Conservation (phyloP, 495 filamentous ascomycete species). For the Penicillium silybi region DNA sequence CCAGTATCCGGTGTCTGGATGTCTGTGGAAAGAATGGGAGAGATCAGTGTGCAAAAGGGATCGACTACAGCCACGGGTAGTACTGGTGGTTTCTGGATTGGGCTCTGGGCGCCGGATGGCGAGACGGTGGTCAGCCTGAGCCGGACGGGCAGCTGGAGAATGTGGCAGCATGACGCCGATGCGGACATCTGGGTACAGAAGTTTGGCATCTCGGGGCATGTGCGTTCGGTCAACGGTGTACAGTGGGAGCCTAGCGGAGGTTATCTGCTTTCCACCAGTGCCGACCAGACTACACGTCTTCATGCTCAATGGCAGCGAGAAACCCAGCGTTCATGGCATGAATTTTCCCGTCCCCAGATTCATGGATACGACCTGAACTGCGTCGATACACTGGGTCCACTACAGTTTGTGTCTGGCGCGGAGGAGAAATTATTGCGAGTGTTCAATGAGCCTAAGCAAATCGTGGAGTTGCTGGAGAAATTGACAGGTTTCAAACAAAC, state of each 20-base stretch:
- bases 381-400: conserved; percentile 64
- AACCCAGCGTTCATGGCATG: conserved; percentile 70
- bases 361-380: conserved; percentile 99
- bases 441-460: conserved; percentile 83
- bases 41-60: conserved; percentile 89
- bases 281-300: conserved; percentile 92
- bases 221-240: conserved; percentile 69
- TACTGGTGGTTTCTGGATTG: conserved; percentile 93
- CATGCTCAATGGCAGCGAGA: conserved; percentile 75
- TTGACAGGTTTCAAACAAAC: conserved; percentile 58
- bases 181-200: conserved; percentile 69
- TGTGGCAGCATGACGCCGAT: conserved; percentile 60
- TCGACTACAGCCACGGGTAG: conserved; percentile 94
- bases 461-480: conserved; percentile 66
- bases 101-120: conserved; percentile 84
- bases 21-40: conserved; percentile 76
- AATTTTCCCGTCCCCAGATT: conserved; percentile 92
- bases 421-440: conserved; percentile 96
- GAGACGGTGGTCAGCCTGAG: conserved; percentile 72
- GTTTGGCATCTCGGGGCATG: conserved; percentile 80
- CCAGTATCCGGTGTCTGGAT: conserved; percentile 83
- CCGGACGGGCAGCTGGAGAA: conserved; percentile 88
- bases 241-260: conserved; percentile 80
- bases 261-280: conserved; percentile 82
- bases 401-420: conserved; percentile 87